Conservation (phyloP, 2,329 filamentous ascomycete species). For the Coniochaeta ligniaria region DNA sequence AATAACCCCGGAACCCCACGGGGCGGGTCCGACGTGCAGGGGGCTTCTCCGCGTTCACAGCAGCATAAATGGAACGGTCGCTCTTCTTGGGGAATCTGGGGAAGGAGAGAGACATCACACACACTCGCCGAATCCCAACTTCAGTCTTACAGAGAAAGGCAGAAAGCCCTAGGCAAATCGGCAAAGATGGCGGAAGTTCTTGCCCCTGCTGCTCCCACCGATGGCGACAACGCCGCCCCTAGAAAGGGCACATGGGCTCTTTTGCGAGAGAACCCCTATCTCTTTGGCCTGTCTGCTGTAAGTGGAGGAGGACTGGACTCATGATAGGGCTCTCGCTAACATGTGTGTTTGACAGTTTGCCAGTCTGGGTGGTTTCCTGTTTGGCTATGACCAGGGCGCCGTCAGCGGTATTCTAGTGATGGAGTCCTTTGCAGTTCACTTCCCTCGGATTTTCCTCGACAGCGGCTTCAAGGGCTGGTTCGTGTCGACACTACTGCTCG, state of each 20-base stretch:
- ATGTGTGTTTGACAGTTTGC: slow-evolving; percentile 14
- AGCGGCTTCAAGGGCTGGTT: slow-evolving; percentile 45
- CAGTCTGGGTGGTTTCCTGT: slow-evolving; percentile 34
- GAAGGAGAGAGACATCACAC: background rate
- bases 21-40: background rate
- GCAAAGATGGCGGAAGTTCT: background rate
- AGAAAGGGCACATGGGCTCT: slow-evolving; percentile 18
- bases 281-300: slow-evolving; percentile 35
- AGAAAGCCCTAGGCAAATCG: background rate
- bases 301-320: background rate
- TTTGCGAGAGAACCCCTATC: slow-evolving; percentile 31
- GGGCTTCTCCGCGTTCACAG: background rate
- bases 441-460: slow-evolving; percentile 27
- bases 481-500: slow-evolving; percentile 38
- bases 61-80: background rate
- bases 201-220: background rate
- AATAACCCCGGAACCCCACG: background rate
- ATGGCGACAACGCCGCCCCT: slow-evolving; percentile 9
- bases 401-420: slow-evolving; percentile 38
- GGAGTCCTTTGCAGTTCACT: slow-evolving; percentile 28
- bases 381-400: slow-evolving; percentile 43
- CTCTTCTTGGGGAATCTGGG: background rate
- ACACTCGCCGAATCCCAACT: background rate
- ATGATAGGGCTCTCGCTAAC: background rate
- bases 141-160: background rate